Evolutionary conservation across 2,329 filamentous ascomycete genomes (phyloP), one percentile per base, ranked within the genome.

Genomic region (Neopestalotiopsis clavispora): DNA sequence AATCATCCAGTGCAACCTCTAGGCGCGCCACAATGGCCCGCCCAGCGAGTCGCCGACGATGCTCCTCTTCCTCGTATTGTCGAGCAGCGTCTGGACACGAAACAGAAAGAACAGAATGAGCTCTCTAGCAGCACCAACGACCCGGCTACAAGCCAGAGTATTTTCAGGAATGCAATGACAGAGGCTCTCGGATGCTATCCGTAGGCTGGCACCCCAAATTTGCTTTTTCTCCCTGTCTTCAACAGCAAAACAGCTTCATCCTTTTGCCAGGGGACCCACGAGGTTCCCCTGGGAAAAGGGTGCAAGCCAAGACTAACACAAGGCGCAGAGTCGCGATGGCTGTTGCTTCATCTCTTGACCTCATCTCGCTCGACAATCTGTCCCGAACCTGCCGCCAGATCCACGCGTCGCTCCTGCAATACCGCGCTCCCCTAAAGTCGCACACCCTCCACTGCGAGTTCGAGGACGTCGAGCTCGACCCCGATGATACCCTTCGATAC

Each of bases 301-400:
- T 32, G 28, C 20, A 68, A 72, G 70, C 70, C 69, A 72, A 70
- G 64, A 68, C 71, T 69, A 69, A 69, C 71, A 67, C 42, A 34
- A 28, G 52, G 34, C 57, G 58, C 83, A 97, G 94, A 75, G 89
- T 97, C 77, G 90, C 93, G 74, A 89, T 90, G 72, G 88, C 91
- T 74, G 88, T 98, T 72, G 92, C 93, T 63, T 87, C 89, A 40
- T 87, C 89, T 74, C 89, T 98, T 78, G 95, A 98, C 78, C 88
- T 97, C 65, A 97, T 95, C 79, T 92, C 93, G 14, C 88, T 98
- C 75, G 91, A 97, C 79, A 90, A 91, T 72, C 89, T 98, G 23
- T 93, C 95, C 65, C 89, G 89, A 67, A 94, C 94, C 67, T 97
- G 94, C 79, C 92, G 92, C 65, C 90, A 93, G 76, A 89, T 97